Evolutionary conservation across 2,329 filamentous ascomycete genomes (phyloP), one percentile per base, ranked within the genome.

Genomic region (Diaporthe helianthi): DNA sequence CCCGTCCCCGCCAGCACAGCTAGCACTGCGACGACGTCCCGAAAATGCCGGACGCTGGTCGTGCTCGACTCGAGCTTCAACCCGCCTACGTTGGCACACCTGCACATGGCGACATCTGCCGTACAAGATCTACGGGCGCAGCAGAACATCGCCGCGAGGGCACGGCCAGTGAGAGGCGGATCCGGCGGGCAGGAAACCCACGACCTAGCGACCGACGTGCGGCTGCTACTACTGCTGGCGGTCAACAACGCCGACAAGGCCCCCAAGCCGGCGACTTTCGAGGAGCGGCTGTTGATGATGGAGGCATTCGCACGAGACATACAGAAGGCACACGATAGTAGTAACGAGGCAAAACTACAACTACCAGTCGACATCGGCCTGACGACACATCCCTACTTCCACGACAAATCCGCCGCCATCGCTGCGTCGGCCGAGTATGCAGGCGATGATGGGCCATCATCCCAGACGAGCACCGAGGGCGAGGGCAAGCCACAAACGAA

Each of bases 301-400:
- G 85, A 87, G 26, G 79, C 87, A 0, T 90, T 94, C 73, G 90
- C 89, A 2, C 77, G 81, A 60, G 90, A 91, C 1, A 73, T 88
- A 36, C 78, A 36, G 33, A 22, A 55, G 2, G 47, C 41, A 22
- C 38, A 36, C 10, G 17, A 44, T 29, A 17, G 52, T 17, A 58
- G 52, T 17, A 58, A 64, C 17, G 60, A 61, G 19, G 15, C 66
- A 3, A 74, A 72, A 6, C 53, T 78, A 0, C 78, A 72, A 6
- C 53, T 78, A 0, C 78, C 80, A 33, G 79, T 90, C 5, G 92
- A 94, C 73, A 85, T 95, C 46, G 92, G 85, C 1, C 83, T 96
- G 1, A 93, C 91, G 0, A 91, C 86, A 44, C 83, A 87, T 74
- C 90, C 92, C 0, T 94, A 90, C 76, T 96, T 95, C 74, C 87